A percentile compares a stretch with the other conserved stretches of the same genome.
These are phyloP conservation scores for Tylopilus felleus DNA, from an alignment of 768 basidiomycete genomes.

Conservation along the genomic window DNA sequence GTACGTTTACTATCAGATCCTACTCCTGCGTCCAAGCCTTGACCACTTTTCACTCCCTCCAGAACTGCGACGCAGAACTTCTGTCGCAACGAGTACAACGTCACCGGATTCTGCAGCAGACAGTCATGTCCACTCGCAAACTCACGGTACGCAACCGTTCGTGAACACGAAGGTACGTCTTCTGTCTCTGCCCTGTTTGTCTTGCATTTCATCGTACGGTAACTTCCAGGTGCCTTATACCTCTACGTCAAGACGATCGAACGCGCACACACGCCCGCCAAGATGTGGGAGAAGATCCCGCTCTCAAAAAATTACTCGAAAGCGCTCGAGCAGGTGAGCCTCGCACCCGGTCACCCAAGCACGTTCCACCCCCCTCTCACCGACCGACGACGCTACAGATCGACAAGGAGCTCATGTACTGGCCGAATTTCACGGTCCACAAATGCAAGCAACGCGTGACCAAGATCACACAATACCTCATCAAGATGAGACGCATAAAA, in stretches of 20 bases:
- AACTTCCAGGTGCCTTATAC: constrained; percentile 68
- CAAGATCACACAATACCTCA: constrained; percentile 98
- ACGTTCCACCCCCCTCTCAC: neutral
- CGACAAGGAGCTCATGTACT: constrained; percentile 92
- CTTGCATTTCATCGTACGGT: neutral
- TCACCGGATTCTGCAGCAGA: constrained; percentile 91
- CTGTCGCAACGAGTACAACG: constrained; percentile 98
- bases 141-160: constrained; percentile 95
- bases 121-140: constrained; percentile 98
- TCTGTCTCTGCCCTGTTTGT: neutral
- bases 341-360: neutral
- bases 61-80: constrained; percentile 97
- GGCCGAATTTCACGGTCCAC: constrained; percentile 96
- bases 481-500: constrained; percentile 93
- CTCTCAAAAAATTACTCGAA: constrained; percentile 93
- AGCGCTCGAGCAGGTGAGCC: constrained; percentile 85
- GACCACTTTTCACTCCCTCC: constrained; percentile 2
- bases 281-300: constrained; percentile 97
- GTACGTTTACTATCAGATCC: constrained; percentile 47
- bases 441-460: constrained; percentile 99
- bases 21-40: constrained; percentile 4
- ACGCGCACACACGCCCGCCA: constrained; percentile 90
- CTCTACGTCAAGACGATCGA: constrained; percentile 98
- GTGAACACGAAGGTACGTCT: constrained; percentile 85
- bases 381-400: constrained; percentile 54